phyloP scores from a whole-genome alignment of 164 flowering plant species.

The Berberis vulgaris region DNA sequence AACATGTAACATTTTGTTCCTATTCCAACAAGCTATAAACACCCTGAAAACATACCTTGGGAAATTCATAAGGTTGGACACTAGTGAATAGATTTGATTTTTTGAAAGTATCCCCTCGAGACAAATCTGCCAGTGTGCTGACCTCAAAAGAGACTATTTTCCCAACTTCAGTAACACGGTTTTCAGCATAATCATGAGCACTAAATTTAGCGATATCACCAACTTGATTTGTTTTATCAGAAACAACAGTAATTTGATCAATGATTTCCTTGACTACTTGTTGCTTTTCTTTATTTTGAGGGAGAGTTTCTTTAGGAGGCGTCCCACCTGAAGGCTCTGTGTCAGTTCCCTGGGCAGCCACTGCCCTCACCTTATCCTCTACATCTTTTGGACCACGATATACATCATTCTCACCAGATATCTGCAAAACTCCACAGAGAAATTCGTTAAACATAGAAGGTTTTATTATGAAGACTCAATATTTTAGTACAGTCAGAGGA shows the following conservation, averaged over 20 bases:
- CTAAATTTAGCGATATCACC: constrained; percentile 7
- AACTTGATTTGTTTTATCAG: constrained; percentile 7
- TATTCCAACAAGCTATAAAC: neutral
- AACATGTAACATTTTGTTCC: neutral
- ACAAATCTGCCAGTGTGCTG: constrained; percentile 25
- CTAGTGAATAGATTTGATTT: constrained; percentile 29
- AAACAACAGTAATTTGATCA: constrained; percentile 14
- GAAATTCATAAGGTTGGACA: constrained; percentile 19
- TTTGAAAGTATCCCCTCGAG: constrained; percentile 28
- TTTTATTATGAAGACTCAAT: constrained; percentile 22
- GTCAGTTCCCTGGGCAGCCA: constrained; percentile 27
- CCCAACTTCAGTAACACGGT: constrained; percentile 28
- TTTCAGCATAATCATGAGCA: constrained; percentile 22
- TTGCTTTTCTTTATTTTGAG: constrained; percentile 19
- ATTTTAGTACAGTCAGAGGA: constrained; percentile 2
- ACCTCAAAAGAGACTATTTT: constrained; percentile 48
- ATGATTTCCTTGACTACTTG: constrained; percentile 12
- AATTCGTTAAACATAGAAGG: constrained; percentile 17
- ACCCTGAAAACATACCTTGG: constrained; percentile 24
- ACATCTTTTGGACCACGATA: constrained; percentile 22
- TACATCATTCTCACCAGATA: constrained; percentile 17
- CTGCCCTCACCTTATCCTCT: constrained; percentile 40
- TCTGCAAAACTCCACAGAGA: constrained; percentile 22
- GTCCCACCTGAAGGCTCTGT: constrained; percentile 37
- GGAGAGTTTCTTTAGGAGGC: constrained; percentile 27